These are phyloP conservation scores for Fusarium torulosum DNA, from an alignment of 2,329 filamentous ascomycete genomes.

Conservation along the genomic window DNA sequence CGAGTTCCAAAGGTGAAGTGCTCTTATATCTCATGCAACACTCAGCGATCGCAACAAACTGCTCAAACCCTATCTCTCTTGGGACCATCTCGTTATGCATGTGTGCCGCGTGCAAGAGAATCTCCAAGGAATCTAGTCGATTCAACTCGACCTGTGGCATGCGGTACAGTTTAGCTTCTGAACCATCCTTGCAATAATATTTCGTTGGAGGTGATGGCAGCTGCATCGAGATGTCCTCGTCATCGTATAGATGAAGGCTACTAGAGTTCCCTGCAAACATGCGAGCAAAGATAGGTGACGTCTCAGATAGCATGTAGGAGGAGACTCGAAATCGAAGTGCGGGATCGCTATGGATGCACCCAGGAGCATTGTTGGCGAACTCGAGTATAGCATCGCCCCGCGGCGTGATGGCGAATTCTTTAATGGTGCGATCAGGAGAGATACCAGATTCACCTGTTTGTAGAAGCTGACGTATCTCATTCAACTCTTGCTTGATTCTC, in stretches of 20 bases:
- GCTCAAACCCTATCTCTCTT: constrained; percentile 60
- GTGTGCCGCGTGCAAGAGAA: constrained; percentile 65
- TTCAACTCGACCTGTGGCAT: constrained; percentile 67
- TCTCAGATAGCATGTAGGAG: constrained; percentile 63
- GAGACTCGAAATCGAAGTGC: constrained; percentile 65
- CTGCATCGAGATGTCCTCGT: constrained; percentile 53
- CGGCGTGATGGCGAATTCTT: constrained; percentile 59
- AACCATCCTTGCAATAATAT: constrained; percentile 59
- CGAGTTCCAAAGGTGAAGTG: constrained; percentile 63
- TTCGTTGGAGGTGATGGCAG: constrained; percentile 53
- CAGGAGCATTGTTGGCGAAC: constrained; percentile 59
- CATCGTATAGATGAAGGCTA: constrained; percentile 53
- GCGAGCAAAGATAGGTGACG: constrained; percentile 64
- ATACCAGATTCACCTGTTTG: constrained; percentile 58
- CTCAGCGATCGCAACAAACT: constrained; percentile 66
- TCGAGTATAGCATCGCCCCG: constrained; percentile 65
- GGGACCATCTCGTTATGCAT: constrained; percentile 62
- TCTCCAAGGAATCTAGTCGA: constrained; percentile 56
- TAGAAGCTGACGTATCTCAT: constrained; percentile 56
- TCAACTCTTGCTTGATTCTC: constrained; percentile 57
- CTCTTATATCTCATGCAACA: constrained; percentile 64
- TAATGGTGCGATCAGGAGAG: constrained; percentile 54
- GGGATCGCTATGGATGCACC: constrained; percentile 52
- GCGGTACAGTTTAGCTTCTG: constrained; percentile 61
- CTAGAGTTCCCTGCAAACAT: constrained; percentile 57